phyloP scores from a whole-genome alignment of 2,329 filamentous ascomycete species.

The Phyllosticta citribraziliensis region DNA sequence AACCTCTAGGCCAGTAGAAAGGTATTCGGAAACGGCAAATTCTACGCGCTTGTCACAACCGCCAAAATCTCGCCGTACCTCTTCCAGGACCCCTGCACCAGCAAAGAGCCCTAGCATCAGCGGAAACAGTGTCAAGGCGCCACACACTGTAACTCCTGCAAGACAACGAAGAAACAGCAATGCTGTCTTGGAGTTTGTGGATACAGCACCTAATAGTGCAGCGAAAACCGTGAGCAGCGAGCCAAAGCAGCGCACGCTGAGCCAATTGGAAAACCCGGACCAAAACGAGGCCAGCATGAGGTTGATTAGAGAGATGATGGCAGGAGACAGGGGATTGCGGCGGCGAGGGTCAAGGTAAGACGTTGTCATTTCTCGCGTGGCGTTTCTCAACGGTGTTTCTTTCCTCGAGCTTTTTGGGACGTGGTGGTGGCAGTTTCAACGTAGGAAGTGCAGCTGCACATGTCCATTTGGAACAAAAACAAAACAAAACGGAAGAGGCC shows the following conservation, averaged over 20 bases:
- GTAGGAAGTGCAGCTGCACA: not conserved
- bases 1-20: constrained; percentile 11
- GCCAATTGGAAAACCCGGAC: constrained; percentile 14
- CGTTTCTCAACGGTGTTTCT: not conserved
- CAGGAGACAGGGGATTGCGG: constrained; percentile 22
- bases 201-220: constrained; percentile 6
- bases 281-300: constrained; percentile 22
- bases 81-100: constrained; percentile 12
- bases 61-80: not conserved
- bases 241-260: constrained; percentile 21
- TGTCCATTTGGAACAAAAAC: not conserved
- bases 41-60: not conserved
- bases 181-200: not conserved
- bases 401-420: not conserved
- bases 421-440: not conserved
- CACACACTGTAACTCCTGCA: constrained; percentile 11
- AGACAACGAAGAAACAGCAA: not conserved
- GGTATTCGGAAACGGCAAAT: constrained; percentile 1
- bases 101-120: constrained; percentile 14
- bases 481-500: not conserved
- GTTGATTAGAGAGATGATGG: constrained; percentile 22
- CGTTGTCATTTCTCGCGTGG: not conserved
- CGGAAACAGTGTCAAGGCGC: constrained; percentile 16
- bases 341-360: constrained; percentile 10
- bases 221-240: constrained; percentile 13